Evolutionary conservation across 2,329 filamentous ascomycete species (phyloP).

Genomic region (Lachnellula cervina): DNA sequence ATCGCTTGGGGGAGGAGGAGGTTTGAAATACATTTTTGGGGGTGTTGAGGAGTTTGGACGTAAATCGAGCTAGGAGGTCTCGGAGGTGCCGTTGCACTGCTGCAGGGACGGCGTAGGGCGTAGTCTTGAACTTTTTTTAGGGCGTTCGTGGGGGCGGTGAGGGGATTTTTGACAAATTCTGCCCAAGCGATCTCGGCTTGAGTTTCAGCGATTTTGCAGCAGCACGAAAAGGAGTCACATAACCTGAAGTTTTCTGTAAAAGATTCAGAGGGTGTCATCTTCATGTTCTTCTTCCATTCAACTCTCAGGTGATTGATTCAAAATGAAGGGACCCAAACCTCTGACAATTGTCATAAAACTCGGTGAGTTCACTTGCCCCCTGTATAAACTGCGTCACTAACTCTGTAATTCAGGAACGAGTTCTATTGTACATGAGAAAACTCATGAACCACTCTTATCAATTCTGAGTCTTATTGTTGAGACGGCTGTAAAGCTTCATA

Average conservation of each 20-base stretch:
- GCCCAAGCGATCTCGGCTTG: not conserved
- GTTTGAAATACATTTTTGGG: slow-evolving; percentile 8
- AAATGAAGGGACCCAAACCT: slow-evolving; percentile 49
- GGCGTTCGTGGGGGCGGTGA: not conserved
- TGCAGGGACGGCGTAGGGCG: slow-evolving; percentile 7
- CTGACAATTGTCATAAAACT: slow-evolving; percentile 67
- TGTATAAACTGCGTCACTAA: slow-evolving; percentile 7
- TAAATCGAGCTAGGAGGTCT: not conserved
- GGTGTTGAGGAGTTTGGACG: not conserved
- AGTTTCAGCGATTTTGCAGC: not conserved
- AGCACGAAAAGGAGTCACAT: not conserved
- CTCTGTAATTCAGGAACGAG: slow-evolving; percentile 66
- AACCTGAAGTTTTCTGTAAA: not conserved
- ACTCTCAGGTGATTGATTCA: slow-evolving; percentile 18
- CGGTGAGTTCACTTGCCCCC: slow-evolving; percentile 39
- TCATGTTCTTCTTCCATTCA: not conserved
- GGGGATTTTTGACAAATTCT: not conserved
- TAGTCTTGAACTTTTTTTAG: slow-evolving; percentile 8
- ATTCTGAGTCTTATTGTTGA: slow-evolving; percentile 91
- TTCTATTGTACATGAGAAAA: slow-evolving; percentile 97
- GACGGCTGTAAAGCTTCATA: slow-evolving; percentile 78
- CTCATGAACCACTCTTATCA: slow-evolving; percentile 86
- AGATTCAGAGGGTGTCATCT: not conserved
- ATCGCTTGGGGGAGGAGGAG: not conserved
- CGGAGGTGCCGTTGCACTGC: not conserved